These are phyloP conservation scores for Xanthoparmelia taractica DNA, from an alignment of 495 filamentous ascomycete genomes.

Conservation along the genomic window DNA sequence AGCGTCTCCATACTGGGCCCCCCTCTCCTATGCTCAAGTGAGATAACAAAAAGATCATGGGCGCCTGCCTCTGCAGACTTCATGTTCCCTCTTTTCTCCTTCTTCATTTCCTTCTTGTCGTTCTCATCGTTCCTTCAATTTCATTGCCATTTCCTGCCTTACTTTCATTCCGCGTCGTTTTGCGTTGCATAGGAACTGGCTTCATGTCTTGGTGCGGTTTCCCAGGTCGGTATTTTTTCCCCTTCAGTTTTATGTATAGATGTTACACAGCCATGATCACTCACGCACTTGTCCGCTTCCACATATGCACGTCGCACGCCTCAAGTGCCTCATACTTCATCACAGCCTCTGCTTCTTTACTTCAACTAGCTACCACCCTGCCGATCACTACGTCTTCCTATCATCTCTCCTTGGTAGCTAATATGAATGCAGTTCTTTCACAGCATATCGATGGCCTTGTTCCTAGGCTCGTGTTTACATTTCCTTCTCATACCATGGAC, in stretches of 20 bases:
- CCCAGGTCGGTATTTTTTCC: constrained; percentile 20
- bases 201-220: constrained; percentile 26
- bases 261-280: constrained; percentile 21
- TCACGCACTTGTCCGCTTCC: not conserved
- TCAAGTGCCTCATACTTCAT: not conserved
- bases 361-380: constrained; percentile 15
- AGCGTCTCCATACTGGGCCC: constrained; percentile 17
- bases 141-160: constrained; percentile 18
- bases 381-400: constrained; percentile 19
- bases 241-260: constrained; percentile 7
- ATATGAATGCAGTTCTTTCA: constrained; percentile 27
- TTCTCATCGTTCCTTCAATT: constrained; percentile 7
- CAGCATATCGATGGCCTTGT: constrained; percentile 35
- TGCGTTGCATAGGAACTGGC: constrained; percentile 22
- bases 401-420: constrained; percentile 14
- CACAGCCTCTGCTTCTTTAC: constrained; percentile 10
- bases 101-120: constrained; percentile 16
- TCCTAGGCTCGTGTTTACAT: constrained; percentile 28
- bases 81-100: constrained; percentile 17
- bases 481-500: constrained; percentile 27
- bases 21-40: constrained; percentile 7
- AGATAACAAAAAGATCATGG: constrained; percentile 20
- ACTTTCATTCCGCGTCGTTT: not conserved
- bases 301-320: constrained; percentile 3
- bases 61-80: constrained; percentile 9